These are phyloP conservation scores for Lepiota subincarnata DNA, from an alignment of 768 basidiomycete species.

Conservation along the genomic window DNA sequence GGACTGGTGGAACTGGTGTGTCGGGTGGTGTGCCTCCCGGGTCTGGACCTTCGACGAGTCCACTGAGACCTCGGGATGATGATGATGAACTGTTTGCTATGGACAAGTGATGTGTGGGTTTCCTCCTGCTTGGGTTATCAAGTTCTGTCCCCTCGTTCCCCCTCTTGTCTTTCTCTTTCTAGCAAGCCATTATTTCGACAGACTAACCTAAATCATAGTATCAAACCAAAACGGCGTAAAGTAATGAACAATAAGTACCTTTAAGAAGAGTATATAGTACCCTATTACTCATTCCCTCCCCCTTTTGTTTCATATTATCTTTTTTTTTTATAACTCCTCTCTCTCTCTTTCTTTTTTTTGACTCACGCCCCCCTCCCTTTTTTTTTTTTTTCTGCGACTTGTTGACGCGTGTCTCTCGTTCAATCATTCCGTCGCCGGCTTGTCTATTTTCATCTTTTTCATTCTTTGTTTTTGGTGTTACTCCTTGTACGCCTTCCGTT, in stretches of 20 bases:
- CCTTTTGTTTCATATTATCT: too few species aligned
- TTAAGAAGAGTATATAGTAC: too few species aligned
- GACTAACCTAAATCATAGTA: background rate
- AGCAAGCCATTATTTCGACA: constrained; percentile 15
- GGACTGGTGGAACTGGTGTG: constrained; percentile 8
- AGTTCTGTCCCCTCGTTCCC: background rate
- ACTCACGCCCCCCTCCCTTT: too few species aligned
- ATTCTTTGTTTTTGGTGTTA: too few species aligned
- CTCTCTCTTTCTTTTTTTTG: too few species aligned
- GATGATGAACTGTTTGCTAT: constrained; percentile 66
- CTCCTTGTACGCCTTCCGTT: too few species aligned
- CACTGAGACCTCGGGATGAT: constrained; percentile 60
- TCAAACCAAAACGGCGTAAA: background rate
- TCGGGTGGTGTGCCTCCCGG: background rate
- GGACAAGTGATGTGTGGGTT: constrained; percentile 35
- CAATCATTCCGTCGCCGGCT: too few species aligned
- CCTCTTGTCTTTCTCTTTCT: background rate
- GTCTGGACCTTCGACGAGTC: constrained; percentile 14
- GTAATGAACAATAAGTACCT: background rate
- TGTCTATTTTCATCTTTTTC: too few species aligned
- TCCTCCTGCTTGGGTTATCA: constrained; percentile 6
- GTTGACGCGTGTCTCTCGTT: too few species aligned
- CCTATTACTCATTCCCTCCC: too few species aligned
- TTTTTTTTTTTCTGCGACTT: too few species aligned
- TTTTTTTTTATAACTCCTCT: too few species aligned